Evolutionary conservation across 805 yeast genomes (phyloP), one percentile per base, ranked within the genome.

Genomic region (Candida khao-thaluensis): DNA sequence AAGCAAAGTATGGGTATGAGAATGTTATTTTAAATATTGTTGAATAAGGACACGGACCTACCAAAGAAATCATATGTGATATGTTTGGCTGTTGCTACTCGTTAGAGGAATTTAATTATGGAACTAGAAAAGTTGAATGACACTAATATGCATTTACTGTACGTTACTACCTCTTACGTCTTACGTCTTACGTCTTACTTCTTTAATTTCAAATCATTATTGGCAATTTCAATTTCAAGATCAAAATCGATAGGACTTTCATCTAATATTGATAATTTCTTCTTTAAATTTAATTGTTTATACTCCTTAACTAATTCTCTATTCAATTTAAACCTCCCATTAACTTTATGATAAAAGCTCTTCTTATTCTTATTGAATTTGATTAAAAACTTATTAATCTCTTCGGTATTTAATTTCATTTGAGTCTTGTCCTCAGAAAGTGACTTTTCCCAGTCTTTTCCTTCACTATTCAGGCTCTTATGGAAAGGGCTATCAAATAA

Each of bases 1-100:
- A 81, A 57, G 69, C 64, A 2, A 66, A 68, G 41, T 88, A 58
- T 47, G 71, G 75, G 1, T 65, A 71, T 45, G 74, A 69, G 28
- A 76, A 74, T 47, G 76, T 72, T 26, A 71, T 66, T 32, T 57
- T 76, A 45, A 56, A 56, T 21, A 73, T 76, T 24, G 69, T 66
- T 16, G 78, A 74, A 29, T 44, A 33, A 32, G 6, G 12, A 5
- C 7, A 20, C 8, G 8, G 22, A 20, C 8, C 15, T 14, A 15
- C n/a, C n/a, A n/a, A n/a, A n/a, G n/a, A n/a, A n/a, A n/a, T n/a
- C n/a, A n/a, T n/a, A n/a, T n/a, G n/a, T n/a, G n/a, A n/a, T n/a
- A n/a, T n/a, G n/a, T n/a, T n/a, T n/a, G n/a, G n/a, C n/a, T n/a
- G n/a, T n/a, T n/a, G n/a, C n/a, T n/a, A n/a, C n/a, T n/a, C n/a